Base-by-base conservation (phyloP, 148 eudicot species). In the Fagopyrum esculentum region DNA sequence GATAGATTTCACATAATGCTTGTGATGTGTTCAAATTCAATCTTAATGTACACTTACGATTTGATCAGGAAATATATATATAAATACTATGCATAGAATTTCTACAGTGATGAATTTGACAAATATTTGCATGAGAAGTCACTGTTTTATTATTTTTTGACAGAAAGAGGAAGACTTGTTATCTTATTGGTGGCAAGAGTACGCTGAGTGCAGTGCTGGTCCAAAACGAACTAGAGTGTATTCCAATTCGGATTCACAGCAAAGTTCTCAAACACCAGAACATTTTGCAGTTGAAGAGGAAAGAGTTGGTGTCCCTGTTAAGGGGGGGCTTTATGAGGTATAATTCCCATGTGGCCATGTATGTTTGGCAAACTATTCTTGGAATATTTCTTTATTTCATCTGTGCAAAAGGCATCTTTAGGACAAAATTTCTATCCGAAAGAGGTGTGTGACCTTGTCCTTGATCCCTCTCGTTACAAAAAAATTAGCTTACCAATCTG, bases 301-400 rank as follows among this genome's bases (percentile, higher is more conserved):
- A 84, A 90, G 99, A 84, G 99, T 96, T 73, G 99, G 99, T 73
- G 99, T 96, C 73, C 94, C 99, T 83, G 99, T 96, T 43, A 96
- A 96, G 82, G 99, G 99, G 81, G 99, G 99, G 49, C 82, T 96
- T 30, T 92, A 96, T 79, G 99, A 96, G 99, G 99, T 92, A 85
- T 75, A 16, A 61, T 29, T 35, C 12, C 45, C n/a, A 3, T 63
- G 13, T 63, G 35, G 45, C 45, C n/a, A 3, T 63, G 13, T 63
- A 63, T 35, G 45, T 63, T 15, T 43, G 47, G 47, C 19, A 66
- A 43, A 35, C 71, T 30, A 35, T 26, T 9, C 13, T 29, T 60
- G 68, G 29, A 12, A 64, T 8, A 11, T 29, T 64, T 4, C 40
- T 11, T 29, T 63, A 13, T 64, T 15, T 35, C 17, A 35, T 64